phyloP scores from a whole-genome alignment of 768 basidiomycete genomes.

The Boletus fagicola region DNA sequence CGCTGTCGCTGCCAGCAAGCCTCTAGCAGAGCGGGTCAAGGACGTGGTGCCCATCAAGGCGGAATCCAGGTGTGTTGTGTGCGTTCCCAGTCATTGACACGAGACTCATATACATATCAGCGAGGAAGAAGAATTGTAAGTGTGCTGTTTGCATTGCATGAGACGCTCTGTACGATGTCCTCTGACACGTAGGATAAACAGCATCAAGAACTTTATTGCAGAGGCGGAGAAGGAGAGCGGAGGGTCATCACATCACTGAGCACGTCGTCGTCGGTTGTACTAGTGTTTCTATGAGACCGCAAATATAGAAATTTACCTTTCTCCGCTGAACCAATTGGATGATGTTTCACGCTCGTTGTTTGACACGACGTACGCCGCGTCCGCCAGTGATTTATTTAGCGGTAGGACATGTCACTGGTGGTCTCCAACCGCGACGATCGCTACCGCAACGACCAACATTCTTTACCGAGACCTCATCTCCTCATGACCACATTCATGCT shows the following conservation, averaged over 20 bases:
- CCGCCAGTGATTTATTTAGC: neutral
- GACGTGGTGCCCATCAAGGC: slow-evolving; percentile 63
- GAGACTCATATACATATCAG: slow-evolving; percentile 36
- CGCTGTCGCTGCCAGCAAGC: slow-evolving; percentile 36
- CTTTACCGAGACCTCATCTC: neutral
- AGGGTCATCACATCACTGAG: slow-evolving; percentile 34
- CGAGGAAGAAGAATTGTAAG: slow-evolving; percentile 85
- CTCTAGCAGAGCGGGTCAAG: slow-evolving; percentile 57
- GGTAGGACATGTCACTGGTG: neutral
- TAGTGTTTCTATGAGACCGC: slow-evolving; percentile 3
- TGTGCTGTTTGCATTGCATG: slow-evolving; percentile 23
- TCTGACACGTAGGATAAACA: slow-evolving; percentile 52
- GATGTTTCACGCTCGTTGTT: neutral
- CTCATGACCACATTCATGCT: slow-evolving; percentile 1
- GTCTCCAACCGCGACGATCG: slow-evolving; percentile 1
- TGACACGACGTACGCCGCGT: slow-evolving; percentile 1
- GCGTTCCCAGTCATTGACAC: neutral
- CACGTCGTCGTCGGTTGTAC: slow-evolving; percentile 3
- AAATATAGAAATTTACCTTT: slow-evolving; percentile 10
- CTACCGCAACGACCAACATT: slow-evolving; percentile 1
- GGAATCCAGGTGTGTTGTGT: slow-evolving; percentile 60
- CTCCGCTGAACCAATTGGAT: neutral
- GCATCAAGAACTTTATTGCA: slow-evolving; percentile 76
- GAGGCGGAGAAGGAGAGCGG: slow-evolving; percentile 80
- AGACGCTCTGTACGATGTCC: slow-evolving; percentile 30